phyloP scores from a whole-genome alignment of 306 rosid species.

The Dryas drummondii region DNA sequence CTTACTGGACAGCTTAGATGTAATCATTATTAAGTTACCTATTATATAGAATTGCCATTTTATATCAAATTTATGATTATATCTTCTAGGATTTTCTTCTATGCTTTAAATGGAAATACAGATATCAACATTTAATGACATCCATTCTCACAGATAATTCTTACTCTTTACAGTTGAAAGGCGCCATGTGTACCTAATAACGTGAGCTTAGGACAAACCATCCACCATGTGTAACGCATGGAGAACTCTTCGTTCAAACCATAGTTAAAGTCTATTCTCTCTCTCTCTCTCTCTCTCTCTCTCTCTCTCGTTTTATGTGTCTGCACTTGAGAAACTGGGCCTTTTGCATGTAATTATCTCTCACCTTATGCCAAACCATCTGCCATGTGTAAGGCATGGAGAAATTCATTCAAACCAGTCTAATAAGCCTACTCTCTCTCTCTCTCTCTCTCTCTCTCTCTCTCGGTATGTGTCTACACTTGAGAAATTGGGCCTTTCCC shows the following conservation, averaged over 20 bases:
- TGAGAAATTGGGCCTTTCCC: neutral
- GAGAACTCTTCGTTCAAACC: too few species aligned
- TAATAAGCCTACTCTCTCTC: neutral
- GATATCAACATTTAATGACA: slow-evolving; percentile 3
- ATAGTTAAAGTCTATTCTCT: too few species aligned
- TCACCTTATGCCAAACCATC: too few species aligned
- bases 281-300: too few species aligned
- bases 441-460: neutral
- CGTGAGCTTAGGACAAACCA: neutral
- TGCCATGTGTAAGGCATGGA: too few species aligned
- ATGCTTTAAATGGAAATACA: neutral
- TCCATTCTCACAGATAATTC: neutral
- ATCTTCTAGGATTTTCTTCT: neutral
- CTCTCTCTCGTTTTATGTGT: too few species aligned
- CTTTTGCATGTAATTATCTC: too few species aligned
- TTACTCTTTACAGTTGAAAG: neutral
- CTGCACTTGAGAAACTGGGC: too few species aligned
- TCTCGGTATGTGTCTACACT: neutral
- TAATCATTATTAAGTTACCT: slow-evolving; percentile 8
- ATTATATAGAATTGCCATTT: neutral
- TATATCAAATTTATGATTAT: neutral
- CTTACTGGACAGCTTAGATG: neutral
- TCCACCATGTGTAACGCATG: slow-evolving; percentile 6
- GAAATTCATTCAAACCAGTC: neutral
- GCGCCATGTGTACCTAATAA: neutral